Evolutionary conservation across 2,329 filamentous ascomycete species (phyloP).

Genomic region (Ceratocystis ficicola): DNA sequence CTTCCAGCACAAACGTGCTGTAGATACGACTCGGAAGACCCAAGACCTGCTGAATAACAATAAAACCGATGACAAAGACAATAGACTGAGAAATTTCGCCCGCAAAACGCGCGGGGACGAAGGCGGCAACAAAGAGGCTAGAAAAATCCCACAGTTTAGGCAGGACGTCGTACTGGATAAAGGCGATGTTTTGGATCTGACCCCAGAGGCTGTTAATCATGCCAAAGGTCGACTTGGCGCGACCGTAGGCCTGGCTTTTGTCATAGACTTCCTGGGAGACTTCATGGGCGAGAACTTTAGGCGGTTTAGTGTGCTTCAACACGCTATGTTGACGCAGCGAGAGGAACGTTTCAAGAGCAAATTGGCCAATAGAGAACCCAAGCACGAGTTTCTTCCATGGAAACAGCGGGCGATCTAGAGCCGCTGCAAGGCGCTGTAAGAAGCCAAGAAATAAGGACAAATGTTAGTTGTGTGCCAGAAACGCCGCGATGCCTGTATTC

Average conservation of each 20-base stretch:
- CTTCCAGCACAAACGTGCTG: constrained; percentile 89
- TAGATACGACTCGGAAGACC: constrained; percentile 77
- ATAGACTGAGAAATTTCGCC: constrained; percentile 93
- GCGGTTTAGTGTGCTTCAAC: constrained; percentile 64
- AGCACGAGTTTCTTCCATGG: constrained; percentile 96
- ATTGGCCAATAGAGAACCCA: constrained; percentile 86
- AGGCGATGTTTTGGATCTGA: constrained; percentile 76
- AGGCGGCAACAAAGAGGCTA: constrained; percentile 59
- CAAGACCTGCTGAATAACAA: constrained; percentile 66
- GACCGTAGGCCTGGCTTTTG: constrained; percentile 80
- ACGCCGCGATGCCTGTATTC: background rate
- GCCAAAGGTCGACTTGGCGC: constrained; percentile 85
- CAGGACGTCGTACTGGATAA: constrained; percentile 82
- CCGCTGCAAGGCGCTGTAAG: constrained; percentile 59
- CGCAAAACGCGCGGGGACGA: constrained; percentile 63
- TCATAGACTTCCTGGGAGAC: constrained; percentile 84
- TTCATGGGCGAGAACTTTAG: constrained; percentile 77
- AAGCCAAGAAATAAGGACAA: background rate
- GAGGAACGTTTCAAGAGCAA: constrained; percentile 78
- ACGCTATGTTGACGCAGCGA: constrained; percentile 82
- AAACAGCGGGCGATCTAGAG: constrained; percentile 83
- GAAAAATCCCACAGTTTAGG: constrained; percentile 81
- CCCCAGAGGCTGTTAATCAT: constrained; percentile 70
- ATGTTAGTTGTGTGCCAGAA: constrained; percentile 16
- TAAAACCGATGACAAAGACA: constrained; percentile 79